These are phyloP conservation scores for Thielaviopsis musarum DNA, from an alignment of 2,329 filamentous ascomycete genomes.

Conservation along the genomic window DNA sequence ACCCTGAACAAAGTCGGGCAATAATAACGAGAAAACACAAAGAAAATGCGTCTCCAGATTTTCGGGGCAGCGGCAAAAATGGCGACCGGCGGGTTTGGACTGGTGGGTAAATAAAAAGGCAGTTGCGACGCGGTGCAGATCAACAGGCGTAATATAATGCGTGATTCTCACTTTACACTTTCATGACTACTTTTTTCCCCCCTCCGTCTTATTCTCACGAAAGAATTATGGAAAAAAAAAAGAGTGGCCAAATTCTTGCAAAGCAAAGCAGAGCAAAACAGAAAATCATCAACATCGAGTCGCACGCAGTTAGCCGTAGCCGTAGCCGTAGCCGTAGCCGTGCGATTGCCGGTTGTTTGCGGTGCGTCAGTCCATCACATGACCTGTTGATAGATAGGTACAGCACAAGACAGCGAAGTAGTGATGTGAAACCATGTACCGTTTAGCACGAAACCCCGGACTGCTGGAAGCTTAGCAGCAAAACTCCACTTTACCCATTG, in stretches of 20 bases:
- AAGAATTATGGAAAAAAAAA: no score
- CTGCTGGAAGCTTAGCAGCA: not conserved
- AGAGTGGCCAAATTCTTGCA: no score
- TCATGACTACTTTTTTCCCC: no score
- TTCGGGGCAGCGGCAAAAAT: conserved; percentile 5
- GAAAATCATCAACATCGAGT: no score
- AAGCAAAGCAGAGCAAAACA: no score
- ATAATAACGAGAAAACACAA: not conserved
- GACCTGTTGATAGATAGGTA: not conserved
- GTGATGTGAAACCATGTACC: not conserved
- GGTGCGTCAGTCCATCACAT: not conserved
- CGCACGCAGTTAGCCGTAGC: no score
- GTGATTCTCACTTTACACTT: no score
- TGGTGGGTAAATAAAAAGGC: not conserved
- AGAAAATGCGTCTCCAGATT: not conserved
- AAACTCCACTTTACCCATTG: not conserved
- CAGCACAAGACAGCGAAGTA: not conserved
- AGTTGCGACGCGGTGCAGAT: no score
- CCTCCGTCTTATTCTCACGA: no score
- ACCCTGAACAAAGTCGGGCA: not conserved
- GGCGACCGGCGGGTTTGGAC: not conserved
- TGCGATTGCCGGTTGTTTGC: not conserved
- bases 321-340: conserved; percentile 2
- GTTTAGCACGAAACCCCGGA: not conserved
- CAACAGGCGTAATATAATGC: no score